Base-by-base conservation (phyloP, 768 basidiomycete species). In the Boletus sp. region DNA sequence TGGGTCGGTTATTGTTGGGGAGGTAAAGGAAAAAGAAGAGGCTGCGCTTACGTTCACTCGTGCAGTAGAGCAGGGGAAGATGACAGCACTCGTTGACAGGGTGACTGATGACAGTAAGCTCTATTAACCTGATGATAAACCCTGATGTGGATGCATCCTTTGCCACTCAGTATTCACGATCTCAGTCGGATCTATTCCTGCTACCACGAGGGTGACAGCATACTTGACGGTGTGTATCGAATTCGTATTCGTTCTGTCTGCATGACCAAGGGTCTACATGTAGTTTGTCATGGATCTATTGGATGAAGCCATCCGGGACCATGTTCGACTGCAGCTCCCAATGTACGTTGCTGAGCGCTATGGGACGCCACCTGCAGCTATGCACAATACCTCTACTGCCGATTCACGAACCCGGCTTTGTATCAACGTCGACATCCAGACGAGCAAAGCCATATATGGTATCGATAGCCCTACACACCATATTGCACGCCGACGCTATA, bases 291-390 rank as follows among this genome's bases (percentile, higher is more conserved):
- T 82, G 73, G 77, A 76, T 33, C 72, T 85, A 2, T 70, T 77
- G 53, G 76, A 82, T 15, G 78, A 83, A 52, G 81, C 76, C 7
- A 63, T 74, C 25, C 54, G 56, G 19, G 76, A 84, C 53, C 72
- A 77, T 42, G 63, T 83, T 17, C 77, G 83, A 8, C 74, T 85
- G n/a, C 77, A 79, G 50, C 73, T 86, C 14, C 82, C 84, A 0
- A 70, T 75, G 58, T 59, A 70, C 43, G 67, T 85, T 5, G 81
- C 79, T 0, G 55, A 75, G 37, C 80, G 84, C 5, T 86, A 83
- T 56, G 83, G 84, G 2, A 61, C 66, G 4, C 68, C 69, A 10
- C 78, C 81, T 19, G 41, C 62, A 0, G 76, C 67, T 7, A 68
- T 82, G 19, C 54, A 61, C 7, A 59, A 63, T 23, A 62, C 77